phyloP scores from a whole-genome alignment of 768 basidiomycete species.

The Suillus sp. region DNA sequence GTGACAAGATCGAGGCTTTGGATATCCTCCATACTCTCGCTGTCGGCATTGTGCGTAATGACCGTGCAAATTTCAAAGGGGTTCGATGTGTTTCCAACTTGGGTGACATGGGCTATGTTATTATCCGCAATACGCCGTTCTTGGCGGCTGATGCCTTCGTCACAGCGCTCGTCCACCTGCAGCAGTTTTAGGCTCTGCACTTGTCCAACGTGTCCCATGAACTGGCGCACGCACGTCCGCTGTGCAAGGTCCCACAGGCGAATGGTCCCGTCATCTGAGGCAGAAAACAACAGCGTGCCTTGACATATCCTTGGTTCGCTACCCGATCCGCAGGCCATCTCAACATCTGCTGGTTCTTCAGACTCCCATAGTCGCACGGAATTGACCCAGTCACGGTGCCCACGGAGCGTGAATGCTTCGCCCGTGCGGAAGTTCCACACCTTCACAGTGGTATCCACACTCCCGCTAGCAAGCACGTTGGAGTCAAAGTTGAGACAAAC shows the following conservation, averaged over 20 bases:
- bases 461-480: conserved; percentile 89
- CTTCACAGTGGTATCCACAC: conserved; percentile 92
- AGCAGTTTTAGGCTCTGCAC: conserved; percentile 90
- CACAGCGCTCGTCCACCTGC: conserved; percentile 56
- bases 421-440: conserved; percentile 93
- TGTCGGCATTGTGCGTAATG: conserved; percentile 29
- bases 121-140: conserved; percentile 19
- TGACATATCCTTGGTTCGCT: conserved; percentile 56
- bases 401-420: conserved; percentile 88
- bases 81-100: conserved; percentile 17
- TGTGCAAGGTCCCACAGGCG: conserved; percentile 90
- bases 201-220: conserved; percentile 90
- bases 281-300: conserved; percentile 96
- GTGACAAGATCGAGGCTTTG: conserved; percentile 12
- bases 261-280: conserved; percentile 92
- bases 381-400: conserved; percentile 97
- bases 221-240: conserved; percentile 79
- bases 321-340: conserved; percentile 31
- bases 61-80: conserved; percentile 31
- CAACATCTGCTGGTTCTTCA: conserved; percentile 13
- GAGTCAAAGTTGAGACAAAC: conserved; percentile 90
- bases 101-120: conserved; percentile 19
- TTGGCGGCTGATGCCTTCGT: conserved; percentile 24
- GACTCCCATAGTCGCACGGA: conserved; percentile 91
- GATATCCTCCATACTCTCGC: conserved; percentile 21